Evolutionary conservation across 2,329 filamentous ascomycete species (phyloP).

Genomic region (Pseudocercospora musae): DNA sequence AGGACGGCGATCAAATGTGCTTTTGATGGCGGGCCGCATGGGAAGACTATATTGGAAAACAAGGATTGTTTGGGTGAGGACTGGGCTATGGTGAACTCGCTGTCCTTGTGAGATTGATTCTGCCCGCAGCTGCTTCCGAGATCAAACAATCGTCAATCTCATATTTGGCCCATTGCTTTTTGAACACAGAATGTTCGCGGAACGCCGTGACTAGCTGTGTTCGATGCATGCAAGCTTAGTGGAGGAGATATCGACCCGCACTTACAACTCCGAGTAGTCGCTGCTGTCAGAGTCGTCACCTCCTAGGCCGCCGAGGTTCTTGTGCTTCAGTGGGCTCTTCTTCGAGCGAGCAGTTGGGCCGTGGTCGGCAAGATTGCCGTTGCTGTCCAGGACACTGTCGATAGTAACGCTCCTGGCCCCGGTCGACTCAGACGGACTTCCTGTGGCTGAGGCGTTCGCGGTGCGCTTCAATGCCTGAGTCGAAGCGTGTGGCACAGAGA

Average conservation of each 20-base stretch:
- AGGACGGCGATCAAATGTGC: slow-evolving; percentile 31
- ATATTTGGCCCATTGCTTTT: background rate
- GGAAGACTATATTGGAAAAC: slow-evolving; percentile 37
- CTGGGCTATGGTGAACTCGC: slow-evolving; percentile 35
- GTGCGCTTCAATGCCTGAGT: slow-evolving; percentile 1
- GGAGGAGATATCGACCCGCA: background rate
- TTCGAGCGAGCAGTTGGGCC: slow-evolving; percentile 7
- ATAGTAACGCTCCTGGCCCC: background rate
- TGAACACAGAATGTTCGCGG: too few relatives aligned
- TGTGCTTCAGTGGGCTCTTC: slow-evolving; percentile 1
- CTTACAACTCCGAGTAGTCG: slow-evolving; percentile 1
- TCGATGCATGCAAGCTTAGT: background rate
- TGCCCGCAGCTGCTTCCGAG: background rate
- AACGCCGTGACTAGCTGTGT: background rate
- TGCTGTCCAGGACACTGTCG: slow-evolving; percentile 1
- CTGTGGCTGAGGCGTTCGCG: background rate
- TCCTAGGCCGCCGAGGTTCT: background rate
- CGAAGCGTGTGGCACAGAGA: background rate
- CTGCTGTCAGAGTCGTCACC: slow-evolving; percentile 6
- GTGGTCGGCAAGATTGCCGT: background rate
- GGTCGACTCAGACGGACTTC: background rate
- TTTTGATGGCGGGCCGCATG: slow-evolving; percentile 30
- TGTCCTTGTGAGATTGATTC: background rate
- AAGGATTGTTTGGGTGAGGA: slow-evolving; percentile 36
- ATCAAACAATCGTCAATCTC: background rate